Evolutionary conservation across 306 rosid genomes (phyloP).

Genomic region (Senna tora): DNA sequence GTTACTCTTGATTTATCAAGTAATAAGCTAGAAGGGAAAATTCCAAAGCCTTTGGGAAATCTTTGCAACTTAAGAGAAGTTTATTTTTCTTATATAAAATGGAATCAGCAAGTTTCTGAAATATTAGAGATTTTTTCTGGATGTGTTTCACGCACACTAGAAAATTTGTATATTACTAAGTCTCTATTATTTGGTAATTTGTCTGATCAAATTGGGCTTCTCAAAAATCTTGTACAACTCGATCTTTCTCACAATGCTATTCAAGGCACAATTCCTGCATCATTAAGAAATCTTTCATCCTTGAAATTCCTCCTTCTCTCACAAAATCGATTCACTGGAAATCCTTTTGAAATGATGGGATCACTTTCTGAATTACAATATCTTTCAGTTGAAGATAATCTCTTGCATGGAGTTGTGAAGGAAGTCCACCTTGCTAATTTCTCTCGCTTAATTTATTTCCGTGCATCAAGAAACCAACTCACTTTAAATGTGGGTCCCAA

Average conservation of each 20-base stretch:
- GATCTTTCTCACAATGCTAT: not conserved
- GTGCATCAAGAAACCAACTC: not conserved
- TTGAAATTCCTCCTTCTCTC: not conserved
- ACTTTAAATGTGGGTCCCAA: conserved; percentile 1
- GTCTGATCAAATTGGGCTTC: not conserved
- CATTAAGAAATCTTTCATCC: not conserved
- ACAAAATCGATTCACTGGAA: not conserved
- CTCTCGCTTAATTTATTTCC: rapidly evolving
- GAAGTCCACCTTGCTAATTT: conserved; percentile 33
- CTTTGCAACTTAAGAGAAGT: conserved; percentile 21
- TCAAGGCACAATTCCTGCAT: not conserved
- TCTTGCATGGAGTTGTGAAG: not conserved
- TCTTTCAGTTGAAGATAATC: not conserved
- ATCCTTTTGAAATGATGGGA: not conserved
- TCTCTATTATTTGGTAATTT: conserved; percentile 24
- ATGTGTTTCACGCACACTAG: conserved; percentile 6
- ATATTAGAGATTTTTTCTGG: not conserved
- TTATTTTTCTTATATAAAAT: not conserved
- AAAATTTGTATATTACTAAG: rapidly evolving
- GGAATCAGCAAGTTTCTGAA: not conserved
- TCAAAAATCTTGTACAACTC: not conserved
- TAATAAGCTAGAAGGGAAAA: not conserved
- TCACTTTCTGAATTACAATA: not conserved
- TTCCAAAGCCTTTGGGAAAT: conserved; percentile 18
- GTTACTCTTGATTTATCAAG: not conserved